Evolutionary conservation across 2,329 filamentous ascomycete species (phyloP).

Genomic region (Microcyclospora pomicola): DNA sequence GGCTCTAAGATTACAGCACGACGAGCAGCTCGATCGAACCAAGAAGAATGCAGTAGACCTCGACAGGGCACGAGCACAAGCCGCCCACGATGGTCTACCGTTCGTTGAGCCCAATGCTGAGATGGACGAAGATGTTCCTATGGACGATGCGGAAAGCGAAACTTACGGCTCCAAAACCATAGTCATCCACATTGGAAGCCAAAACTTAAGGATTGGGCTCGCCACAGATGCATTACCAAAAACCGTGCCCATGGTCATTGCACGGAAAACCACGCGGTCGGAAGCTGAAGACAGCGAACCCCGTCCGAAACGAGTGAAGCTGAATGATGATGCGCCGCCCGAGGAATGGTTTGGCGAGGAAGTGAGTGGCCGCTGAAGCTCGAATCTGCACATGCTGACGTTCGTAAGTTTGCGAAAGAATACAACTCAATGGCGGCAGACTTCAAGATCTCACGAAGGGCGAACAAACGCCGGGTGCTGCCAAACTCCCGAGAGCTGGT

Average conservation of each 20-base stretch:
- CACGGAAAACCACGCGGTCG: conserved; percentile 59
- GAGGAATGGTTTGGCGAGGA: conserved; percentile 86
- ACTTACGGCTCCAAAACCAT: conserved; percentile 78
- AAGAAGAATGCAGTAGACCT: conserved; percentile 77
- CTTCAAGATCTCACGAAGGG: conserved; percentile 77
- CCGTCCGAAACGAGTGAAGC: conserved; percentile 50
- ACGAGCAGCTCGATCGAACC: conserved; percentile 71
- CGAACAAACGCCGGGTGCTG: conserved; percentile 84
- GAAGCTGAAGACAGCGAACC: conserved; percentile 80
- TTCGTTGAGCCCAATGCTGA: conserved; percentile 25
- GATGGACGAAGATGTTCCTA: conserved; percentile 37
- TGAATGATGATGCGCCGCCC: conserved; percentile 45
- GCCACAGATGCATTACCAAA: conserved; percentile 93
- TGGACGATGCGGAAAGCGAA: conserved; percentile 43
- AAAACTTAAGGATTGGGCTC: conserved; percentile 85
- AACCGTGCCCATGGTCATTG: conserved; percentile 85
- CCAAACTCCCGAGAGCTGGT: conserved; percentile 97
- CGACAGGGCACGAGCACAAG: conserved; percentile 69
- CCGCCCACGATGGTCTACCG: conserved; percentile 36
- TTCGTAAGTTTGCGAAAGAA: conserved; percentile 41
- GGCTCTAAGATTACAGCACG: conserved; percentile 72
- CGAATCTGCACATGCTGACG: conserved; percentile 4
- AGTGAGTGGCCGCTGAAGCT: conserved; percentile 26
- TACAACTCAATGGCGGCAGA: conserved; percentile 76
- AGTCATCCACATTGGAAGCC: conserved; percentile 87